A percentile compares a stretch with the other conserved stretches of the same genome.
phyloP scores from a whole-genome alignment of 176 grass and related monocot genomes.

The Guadua angustifolia region DNA sequence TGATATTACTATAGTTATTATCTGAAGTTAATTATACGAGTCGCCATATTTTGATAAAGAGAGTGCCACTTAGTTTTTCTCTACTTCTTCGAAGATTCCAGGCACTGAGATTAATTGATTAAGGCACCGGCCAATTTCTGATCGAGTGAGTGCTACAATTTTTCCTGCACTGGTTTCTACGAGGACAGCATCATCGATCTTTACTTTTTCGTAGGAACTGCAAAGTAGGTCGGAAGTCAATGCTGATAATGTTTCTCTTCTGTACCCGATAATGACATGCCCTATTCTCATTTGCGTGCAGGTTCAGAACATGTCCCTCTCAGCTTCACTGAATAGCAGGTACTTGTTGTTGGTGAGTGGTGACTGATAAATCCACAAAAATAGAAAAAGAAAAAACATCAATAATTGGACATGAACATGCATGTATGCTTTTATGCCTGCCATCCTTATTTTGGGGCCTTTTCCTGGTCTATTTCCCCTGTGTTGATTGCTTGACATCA shows the following conservation, averaged over 20 bases:
- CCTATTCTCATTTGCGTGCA: neutral
- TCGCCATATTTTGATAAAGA: no score
- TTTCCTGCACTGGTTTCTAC: neutral
- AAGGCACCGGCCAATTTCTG: neutral
- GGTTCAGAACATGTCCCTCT: neutral
- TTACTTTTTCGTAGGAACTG: neutral
- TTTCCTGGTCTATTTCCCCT: neutral
- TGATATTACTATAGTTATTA: no score
- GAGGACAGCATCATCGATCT: neutral
- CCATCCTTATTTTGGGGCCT: neutral
- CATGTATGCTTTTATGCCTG: neutral
- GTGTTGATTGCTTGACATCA: neutral
- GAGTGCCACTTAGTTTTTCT: neutral
- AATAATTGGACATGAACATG: neutral
- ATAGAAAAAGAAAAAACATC: neutral
- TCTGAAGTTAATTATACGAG: no score
- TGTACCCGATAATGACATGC: neutral
- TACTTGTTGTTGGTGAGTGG: neutral
- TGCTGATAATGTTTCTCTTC: neutral
- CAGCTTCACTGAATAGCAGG: neutral
- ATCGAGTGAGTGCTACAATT: neutral
- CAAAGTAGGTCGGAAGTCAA: neutral
- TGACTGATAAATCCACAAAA: neutral
- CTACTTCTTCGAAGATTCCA: neutral
- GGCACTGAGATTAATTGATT: neutral